Conservation (phyloP, 495 filamentous ascomycete species). For the Cercophora samala region DNA sequence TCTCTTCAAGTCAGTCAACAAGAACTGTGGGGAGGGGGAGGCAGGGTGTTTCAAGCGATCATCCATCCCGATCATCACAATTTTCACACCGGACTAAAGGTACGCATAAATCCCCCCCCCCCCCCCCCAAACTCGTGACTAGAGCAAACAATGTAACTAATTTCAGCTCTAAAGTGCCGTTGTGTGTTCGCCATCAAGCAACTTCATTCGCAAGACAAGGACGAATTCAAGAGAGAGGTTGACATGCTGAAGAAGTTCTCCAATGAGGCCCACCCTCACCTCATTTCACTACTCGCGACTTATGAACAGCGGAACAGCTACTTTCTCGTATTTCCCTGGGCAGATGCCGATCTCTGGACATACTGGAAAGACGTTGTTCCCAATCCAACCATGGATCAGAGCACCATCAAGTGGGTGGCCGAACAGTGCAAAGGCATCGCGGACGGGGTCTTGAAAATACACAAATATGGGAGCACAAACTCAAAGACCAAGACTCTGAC, state of each 20-base stretch:
- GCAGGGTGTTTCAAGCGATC: slow-evolving; percentile 12
- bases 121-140: no score
- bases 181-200: slow-evolving; percentile 26
- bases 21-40: slow-evolving; percentile 14
- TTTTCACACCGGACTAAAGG: slow-evolving; percentile 2
- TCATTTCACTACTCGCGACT: slow-evolving; percentile 28
- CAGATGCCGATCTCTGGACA: slow-evolving; percentile 18
- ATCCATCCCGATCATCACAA: slow-evolving; percentile 25
- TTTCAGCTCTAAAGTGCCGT: no score
- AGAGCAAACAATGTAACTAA: no score
- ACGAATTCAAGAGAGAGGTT: slow-evolving; percentile 23
- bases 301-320: slow-evolving; percentile 19
- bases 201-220: slow-evolving; percentile 16
- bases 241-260: slow-evolving; percentile 25
- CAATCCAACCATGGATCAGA: neutral
- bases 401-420: slow-evolving; percentile 20
- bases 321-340: slow-evolving; percentile 30
- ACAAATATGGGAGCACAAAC: slow-evolving; percentile 14
- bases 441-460: slow-evolving; percentile 23
- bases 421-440: slow-evolving; percentile 27
- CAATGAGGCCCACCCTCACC: slow-evolving; percentile 17
- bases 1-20: neutral
- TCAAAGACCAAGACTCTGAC: neutral
- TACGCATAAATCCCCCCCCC: no score
- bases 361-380: slow-evolving; percentile 20